Evolutionary conservation across 768 basidiomycete species (phyloP).

Genomic region (Mycena galericulata): DNA sequence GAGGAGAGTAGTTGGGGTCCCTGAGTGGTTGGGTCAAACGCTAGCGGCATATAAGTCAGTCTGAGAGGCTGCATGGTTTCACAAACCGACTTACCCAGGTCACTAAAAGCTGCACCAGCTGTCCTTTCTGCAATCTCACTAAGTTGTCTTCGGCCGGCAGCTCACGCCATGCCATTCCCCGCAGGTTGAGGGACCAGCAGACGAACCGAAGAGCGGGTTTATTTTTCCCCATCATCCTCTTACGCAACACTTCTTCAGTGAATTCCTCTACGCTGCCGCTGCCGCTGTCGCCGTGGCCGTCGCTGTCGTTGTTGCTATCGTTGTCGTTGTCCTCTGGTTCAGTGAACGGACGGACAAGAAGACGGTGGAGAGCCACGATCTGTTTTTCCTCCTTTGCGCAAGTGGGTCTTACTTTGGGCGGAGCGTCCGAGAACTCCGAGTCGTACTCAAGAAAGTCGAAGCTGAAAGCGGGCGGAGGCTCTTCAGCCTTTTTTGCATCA

Average conservation of each 20-base stretch:
- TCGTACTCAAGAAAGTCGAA: not conserved
- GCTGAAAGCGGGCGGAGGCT: not conserved
- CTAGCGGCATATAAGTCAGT: not conserved
- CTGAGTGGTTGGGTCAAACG: constrained; percentile 35
- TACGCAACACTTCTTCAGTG: not conserved
- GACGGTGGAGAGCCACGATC: not conserved
- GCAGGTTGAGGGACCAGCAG: constrained; percentile 18
- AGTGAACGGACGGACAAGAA: not conserved
- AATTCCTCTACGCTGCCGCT: constrained; percentile 7
- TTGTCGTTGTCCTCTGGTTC: not conserved
- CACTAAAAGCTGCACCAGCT: not conserved
- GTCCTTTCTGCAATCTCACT: not conserved
- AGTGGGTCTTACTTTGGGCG: not conserved
- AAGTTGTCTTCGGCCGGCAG: not conserved
- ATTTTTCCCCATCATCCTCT: not conserved
- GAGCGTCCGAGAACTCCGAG: not conserved
- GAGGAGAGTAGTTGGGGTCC: constrained; percentile 35
- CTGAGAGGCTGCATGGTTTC: not conserved
- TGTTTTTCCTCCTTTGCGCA: not conserved
- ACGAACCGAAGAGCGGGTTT: not conserved
- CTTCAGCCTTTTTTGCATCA: not conserved
- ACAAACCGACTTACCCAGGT: constrained; percentile 10
- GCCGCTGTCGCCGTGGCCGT: not conserved
- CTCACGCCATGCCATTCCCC: not conserved
- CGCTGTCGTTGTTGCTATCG: not conserved